Base-by-base conservation (phyloP, 2,329 filamentous ascomycete species). In the Epicoccum nigrum region DNA sequence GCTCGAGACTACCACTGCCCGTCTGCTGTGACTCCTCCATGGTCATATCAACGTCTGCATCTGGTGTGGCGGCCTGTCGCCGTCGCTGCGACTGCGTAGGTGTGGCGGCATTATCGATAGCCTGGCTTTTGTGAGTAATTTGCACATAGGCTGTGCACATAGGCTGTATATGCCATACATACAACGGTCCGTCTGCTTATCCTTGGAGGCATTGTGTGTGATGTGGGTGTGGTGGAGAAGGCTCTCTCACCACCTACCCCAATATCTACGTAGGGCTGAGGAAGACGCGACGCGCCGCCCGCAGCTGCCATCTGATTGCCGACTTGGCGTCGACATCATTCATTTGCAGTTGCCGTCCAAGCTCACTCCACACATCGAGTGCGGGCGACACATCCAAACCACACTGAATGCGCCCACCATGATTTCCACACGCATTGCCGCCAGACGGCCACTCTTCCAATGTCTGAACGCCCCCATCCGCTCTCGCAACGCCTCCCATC, bases 1-100 rank as follows among this genome's bases (percentile, higher is more conserved):
- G 76, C 13, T 74, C 69, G 4, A 72, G 49, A 44, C 61, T 74
- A 4, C 62, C 59, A 33, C 72, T 71, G 11, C 63, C 57, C 21
- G 25, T 17, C 4, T 44, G 31, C 17, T 54, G 49, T 15, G 50
- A 33, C 2, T 32, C 43, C 4, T 58, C 54, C 12, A 45, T 39
- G 37, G 60, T 56, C 50, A 61, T 54, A 27, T 61, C 58, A 1
- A 41, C 54, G n/a, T 60, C 56, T 3, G 62, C 62, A 2, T 57
- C 51, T 5, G 57, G 50, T 1, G 62, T 56, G 1, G 52, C 60
- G 19, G 60, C 61, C 48, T 43, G 57, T 13, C 52, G 58, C 8
- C 32, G 42, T 12, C 62, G 59, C 35, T 60, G 61, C 13, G 60
- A 49, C 23, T 62, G 65, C 25, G 58, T 58, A 9, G 61, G 60